Base-by-base conservation (phyloP, 495 filamentous ascomycete species). In the Rhypophila decipiens region DNA sequence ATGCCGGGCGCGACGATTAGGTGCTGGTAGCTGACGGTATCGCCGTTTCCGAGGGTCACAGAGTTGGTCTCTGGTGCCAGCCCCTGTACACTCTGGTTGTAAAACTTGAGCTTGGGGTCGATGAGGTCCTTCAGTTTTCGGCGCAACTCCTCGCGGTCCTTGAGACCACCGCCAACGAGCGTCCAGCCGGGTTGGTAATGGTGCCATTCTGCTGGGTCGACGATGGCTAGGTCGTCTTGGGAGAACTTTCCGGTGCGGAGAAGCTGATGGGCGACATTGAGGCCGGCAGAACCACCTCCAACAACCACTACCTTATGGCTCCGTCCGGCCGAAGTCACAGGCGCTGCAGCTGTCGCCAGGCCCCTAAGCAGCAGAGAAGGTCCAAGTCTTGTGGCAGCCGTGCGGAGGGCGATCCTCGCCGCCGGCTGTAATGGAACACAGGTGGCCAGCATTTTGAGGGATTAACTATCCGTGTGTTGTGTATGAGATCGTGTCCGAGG, bases 1-100 rank as follows among this genome's bases (percentile, higher is more conserved):
- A 86, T 75, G 17, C 82, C 82, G 1, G 82, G 82, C 0, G 67
- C 82, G 2, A 86, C 81, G 37, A 86, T 66, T 4, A 86, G 68
- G 22, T 86, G 78, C 51, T 84, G 76, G 56, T 86, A 86, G 44
- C 62, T 72, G 47, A 85, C 60, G 45, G 69, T 77, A 59, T 78
- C 70, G 44, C 78, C 78, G 51, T 77, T 77, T 43, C 59, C 65
- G 1, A 84, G 75, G 0, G 76, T 82, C 48, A 86, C 65, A 9
- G 64, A 57, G 64, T 84, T 84, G 23, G 78, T 64, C 13, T 77
- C 73, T 0, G 82, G 82, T 0, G 73, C 49, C 48, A 86, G 81
- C 8, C 70, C 62, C 36, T 63, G 58, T 2, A 84, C 72, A 17
- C 61, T 47, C 3, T 75, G 49, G 53, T 75, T 71, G 66, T 85